These are phyloP conservation scores for Diplocarpon mali DNA, from an alignment of 2,329 filamentous ascomycete genomes.

Conservation along the genomic window DNA sequence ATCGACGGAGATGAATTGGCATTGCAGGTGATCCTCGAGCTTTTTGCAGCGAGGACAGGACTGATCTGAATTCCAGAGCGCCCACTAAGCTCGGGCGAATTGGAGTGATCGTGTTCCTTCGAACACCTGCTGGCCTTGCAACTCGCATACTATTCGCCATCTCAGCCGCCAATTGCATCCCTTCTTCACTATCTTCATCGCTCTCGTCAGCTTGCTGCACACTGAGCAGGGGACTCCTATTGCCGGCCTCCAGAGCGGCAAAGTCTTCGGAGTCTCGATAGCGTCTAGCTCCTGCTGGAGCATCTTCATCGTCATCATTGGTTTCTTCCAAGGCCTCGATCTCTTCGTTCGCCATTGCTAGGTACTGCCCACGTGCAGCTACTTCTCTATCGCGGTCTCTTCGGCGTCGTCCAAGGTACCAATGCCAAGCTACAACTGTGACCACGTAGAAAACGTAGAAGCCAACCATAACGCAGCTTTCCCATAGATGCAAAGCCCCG, in stretches of 20 bases:
- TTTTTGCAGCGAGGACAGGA: slow-evolving; percentile 75
- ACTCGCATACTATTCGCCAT: slow-evolving; percentile 90
- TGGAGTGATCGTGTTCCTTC: slow-evolving; percentile 66
- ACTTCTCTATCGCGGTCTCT: slow-evolving; percentile 53
- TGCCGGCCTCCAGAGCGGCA: slow-evolving; percentile 21
- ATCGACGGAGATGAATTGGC: slow-evolving; percentile 56
- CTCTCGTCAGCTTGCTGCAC: slow-evolving; percentile 28
- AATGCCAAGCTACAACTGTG: slow-evolving; percentile 87
- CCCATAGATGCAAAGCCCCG: slow-evolving; percentile 75
- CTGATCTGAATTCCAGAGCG: slow-evolving; percentile 84
- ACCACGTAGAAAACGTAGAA: slow-evolving; percentile 87
- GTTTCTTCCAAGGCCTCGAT: slow-evolving; percentile 56
- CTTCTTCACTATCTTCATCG: slow-evolving; percentile 43
- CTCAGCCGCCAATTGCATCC: slow-evolving; percentile 63
- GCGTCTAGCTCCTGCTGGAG: slow-evolving; percentile 27
- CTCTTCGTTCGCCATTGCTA: slow-evolving; percentile 41
- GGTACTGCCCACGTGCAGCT: slow-evolving; percentile 63
- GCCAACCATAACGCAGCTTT: slow-evolving; percentile 79
- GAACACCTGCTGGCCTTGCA: slow-evolving; percentile 52
- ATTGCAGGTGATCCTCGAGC: slow-evolving; percentile 66
- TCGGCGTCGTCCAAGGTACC: slow-evolving; percentile 58
- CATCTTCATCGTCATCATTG: slow-evolving; percentile 45
- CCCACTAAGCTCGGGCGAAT: slow-evolving; percentile 91
- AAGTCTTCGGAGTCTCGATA: slow-evolving; percentile 24
- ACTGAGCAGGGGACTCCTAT: slow-evolving; percentile 32